Percentiles rank a stretch among this genome's conserved stretches.
Conservation (phyloP, 202 grass and related monocot genomes). For the Sporobolus alterniflorus region DNA sequence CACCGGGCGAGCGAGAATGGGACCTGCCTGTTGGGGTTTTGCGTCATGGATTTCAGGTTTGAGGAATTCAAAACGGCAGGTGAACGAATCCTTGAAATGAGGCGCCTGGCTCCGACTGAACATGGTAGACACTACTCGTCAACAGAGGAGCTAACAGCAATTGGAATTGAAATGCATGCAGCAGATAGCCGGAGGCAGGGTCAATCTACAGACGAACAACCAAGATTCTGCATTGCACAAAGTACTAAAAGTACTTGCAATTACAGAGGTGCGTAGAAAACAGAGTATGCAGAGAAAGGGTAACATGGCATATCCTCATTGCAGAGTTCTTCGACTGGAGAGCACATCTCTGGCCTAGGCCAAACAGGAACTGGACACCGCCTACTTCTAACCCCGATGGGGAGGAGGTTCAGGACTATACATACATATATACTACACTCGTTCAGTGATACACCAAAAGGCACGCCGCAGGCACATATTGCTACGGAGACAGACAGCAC, state of each 20-base stretch:
- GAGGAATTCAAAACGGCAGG: background rate
- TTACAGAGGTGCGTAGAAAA: conserved; percentile 27
- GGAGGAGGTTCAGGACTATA: background rate
- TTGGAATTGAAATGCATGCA: too few relatives aligned
- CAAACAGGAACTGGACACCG: background rate
- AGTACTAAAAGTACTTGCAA: background rate
- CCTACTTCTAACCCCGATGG: background rate
- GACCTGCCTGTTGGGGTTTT: too few relatives aligned
- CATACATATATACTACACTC: background rate
- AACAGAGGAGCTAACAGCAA: background rate
- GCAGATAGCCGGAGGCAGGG: background rate
- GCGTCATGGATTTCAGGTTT: background rate
- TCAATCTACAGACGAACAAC: background rate
- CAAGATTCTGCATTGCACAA: background rate
- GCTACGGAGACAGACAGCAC: background rate
- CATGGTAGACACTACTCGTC: background rate
- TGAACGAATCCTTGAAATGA: background rate
- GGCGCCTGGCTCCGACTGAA: background rate
- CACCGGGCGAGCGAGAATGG: background rate
- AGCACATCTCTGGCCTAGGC: background rate
- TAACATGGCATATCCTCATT: conserved; percentile 1
- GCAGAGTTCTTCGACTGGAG: background rate
- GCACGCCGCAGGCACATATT: background rate
- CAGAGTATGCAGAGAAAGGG: background rate
- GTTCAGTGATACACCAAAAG: background rate